Percentiles rank a stretch among this genome's conserved stretches.
These are phyloP conservation scores for Carex cristatella DNA, from an alignment of 176 grass and related monocot genomes.

Conservation along the genomic window DNA sequence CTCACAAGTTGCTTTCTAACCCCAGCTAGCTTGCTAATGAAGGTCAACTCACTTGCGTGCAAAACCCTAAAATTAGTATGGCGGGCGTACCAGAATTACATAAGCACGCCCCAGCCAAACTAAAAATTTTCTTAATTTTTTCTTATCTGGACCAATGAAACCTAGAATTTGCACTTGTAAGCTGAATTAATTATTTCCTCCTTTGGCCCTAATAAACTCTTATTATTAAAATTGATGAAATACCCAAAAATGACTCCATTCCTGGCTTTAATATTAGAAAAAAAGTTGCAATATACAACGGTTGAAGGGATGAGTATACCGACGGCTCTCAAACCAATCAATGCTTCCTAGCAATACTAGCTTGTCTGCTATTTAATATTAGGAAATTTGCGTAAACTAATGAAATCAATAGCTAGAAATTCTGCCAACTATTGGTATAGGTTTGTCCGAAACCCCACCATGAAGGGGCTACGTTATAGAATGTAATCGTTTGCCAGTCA, in stretches of 20 bases:
- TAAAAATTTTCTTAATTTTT: background rate
- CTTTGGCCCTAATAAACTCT: background rate
- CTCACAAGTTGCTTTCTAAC: background rate
- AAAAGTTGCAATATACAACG: conserved; percentile 13
- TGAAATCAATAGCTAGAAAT: conserved; percentile 41
- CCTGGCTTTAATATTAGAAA: conserved; percentile 12
- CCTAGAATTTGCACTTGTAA: background rate
- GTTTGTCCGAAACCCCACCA: conserved; percentile 71
- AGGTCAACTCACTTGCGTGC: conserved; percentile 12
- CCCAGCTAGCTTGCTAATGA: background rate
- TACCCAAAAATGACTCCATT: conserved; percentile 5
- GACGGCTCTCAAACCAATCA: background rate
- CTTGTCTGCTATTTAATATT: background rate
- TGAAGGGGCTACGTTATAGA: conserved; percentile 17
- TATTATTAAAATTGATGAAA: background rate
- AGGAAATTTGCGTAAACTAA: background rate
- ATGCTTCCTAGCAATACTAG: background rate
- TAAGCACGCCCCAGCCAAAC: conserved; percentile 17
- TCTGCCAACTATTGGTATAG: conserved; percentile 36
- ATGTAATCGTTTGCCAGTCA: conserved; percentile 21
- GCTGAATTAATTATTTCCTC: background rate
- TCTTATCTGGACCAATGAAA: background rate
- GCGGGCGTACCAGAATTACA: conserved; percentile 12
- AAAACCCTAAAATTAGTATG: conserved; percentile 17
- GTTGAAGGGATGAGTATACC: background rate